Evolutionary conservation across 495 filamentous ascomycete genomes (phyloP), one percentile per base, ranked within the genome.

Genomic region (Hyphodiscus hymeniophilus): DNA sequence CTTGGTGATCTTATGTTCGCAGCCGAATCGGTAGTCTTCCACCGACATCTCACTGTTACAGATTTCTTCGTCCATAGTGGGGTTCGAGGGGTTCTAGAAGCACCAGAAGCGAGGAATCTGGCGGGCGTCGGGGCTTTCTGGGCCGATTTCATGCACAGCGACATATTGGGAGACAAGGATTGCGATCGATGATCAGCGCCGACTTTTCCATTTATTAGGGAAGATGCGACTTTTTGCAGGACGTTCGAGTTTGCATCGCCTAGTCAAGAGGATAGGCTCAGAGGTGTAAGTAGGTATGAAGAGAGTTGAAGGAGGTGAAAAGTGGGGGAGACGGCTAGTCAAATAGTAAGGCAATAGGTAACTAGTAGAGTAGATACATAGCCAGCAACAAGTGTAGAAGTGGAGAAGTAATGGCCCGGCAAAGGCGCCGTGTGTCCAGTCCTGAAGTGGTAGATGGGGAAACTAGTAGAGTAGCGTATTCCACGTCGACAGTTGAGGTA

Each of bases 71-170:
- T 38, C 39, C 46, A 38, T 41, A 17, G 46, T 18, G 41, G 48
- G 31, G 41, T 31, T 6, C 18, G 33, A 11, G 31, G 24, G 8
- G 15, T 38, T 43, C 38, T 35, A 34, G 51, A 47, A 47, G 40
- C 42, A 39, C 38, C 28, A 34, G 51, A 47, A 47, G 40, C 42
- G 45, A 53, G 39, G 17, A 17, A 23, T 6, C 31, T 42, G 31
- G 20, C 38, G 38, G 35, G 20, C n/a, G 24, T 50, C 49, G 48
- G 54, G 13, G 17, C 6, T 3, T 16, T 36, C 48, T 44, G 41
- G 31, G 23, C 54, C 49, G 54, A 49, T 13, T 46, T 45, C 45
- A 50, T 52, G 45, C 38, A 20, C 11, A 41, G 38, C 8, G 38
- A 36, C 33, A 36, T 36, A 13, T 36, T 36, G 13, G 13, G 34